Conservation (phyloP, 192 early-diverging fungal genomes). For the Backusella luteola region DNA sequence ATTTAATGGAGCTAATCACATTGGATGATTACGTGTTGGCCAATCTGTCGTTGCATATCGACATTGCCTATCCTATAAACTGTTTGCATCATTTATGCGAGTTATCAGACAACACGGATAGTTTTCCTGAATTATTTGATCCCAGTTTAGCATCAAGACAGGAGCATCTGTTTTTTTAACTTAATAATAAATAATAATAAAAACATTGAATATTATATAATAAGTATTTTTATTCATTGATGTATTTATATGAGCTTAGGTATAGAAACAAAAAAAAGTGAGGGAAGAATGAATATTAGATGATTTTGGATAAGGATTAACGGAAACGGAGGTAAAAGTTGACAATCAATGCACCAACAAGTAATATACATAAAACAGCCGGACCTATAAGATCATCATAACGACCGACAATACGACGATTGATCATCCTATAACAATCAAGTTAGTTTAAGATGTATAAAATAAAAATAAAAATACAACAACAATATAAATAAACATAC, state of each 20-base stretch:
- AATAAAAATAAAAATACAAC: background rate
- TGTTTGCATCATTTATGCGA: conserved; percentile 35
- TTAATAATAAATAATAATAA: background rate
- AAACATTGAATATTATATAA: background rate
- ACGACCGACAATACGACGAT: conserved; percentile 50
- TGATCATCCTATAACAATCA: conserved; percentile 31
- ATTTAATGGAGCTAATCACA: conserved; percentile 18
- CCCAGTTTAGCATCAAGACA: conserved; percentile 10
- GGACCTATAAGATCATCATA: conserved; percentile 76
- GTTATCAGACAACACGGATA: conserved; percentile 18
- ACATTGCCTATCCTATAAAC: conserved; percentile 30
- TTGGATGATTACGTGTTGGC: conserved; percentile 24
- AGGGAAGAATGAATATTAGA: background rate
- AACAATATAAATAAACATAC: conserved; percentile 2
- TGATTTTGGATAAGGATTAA: background rate
- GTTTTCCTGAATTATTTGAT: conserved; percentile 15
- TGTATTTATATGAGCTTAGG: background rate
- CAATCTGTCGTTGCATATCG: conserved; percentile 26
- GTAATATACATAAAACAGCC: conserved; percentile 62
- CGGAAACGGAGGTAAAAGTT: conserved; percentile 32
- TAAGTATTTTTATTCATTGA: background rate
- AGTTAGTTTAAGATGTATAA: background rate
- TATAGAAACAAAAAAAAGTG: background rate
- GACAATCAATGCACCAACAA: conserved; percentile 57
- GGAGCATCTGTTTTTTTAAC: background rate